Base-by-base conservation (phyloP, 179 eudicot genomes). In the Spergularia azorica region DNA sequence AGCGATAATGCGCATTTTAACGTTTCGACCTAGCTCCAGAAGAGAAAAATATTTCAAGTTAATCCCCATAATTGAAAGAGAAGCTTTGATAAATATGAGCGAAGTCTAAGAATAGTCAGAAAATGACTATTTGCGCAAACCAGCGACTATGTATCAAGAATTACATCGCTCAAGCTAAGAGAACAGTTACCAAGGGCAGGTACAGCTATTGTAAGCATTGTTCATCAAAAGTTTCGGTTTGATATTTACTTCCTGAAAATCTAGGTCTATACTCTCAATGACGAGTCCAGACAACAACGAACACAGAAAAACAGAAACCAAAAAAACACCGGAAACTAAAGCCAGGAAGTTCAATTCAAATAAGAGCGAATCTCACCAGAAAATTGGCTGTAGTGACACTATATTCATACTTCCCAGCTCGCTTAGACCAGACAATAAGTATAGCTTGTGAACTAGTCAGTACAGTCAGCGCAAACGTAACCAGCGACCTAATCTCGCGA, bases 391-490 rank as follows among this genome's bases (percentile, higher is more conserved):
- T 95, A 0, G 99, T 95, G 57, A 95, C 99, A 81, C 98, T 91
- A 78, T 95, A 95, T 80, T 95, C 99, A 55, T 93, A 95, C 77
- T 90, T 95, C 74, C 99, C 99, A 69, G 99, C 99, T 85, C 99
- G 85, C 85, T 95, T 95, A 15, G 99, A 95, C 99, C 99, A 95
- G 57, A 93, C 97, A 76, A 95, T 95, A 46, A 95, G 92, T 83
- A 95, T 95, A 73, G 97, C 94, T 87, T 95, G 99, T 57, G 99
- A 95, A 76, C 98, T 95, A 55, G 99, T 95, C 54, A 95, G 97
- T 80, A 95, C 15, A 57, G 99, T 95, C 90, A 95, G 77, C 38
- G 97, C 92, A 66, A 95, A 77, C 16, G 98, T 95, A 68, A 95
- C 98, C 76, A 86, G 41, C 50, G 98, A 89, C 94, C 99, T 95